These are phyloP conservation scores for Symbiodinium pilosum DNA, from an alignment of 73 alveolate genomes.

Conservation along the genomic window DNA sequence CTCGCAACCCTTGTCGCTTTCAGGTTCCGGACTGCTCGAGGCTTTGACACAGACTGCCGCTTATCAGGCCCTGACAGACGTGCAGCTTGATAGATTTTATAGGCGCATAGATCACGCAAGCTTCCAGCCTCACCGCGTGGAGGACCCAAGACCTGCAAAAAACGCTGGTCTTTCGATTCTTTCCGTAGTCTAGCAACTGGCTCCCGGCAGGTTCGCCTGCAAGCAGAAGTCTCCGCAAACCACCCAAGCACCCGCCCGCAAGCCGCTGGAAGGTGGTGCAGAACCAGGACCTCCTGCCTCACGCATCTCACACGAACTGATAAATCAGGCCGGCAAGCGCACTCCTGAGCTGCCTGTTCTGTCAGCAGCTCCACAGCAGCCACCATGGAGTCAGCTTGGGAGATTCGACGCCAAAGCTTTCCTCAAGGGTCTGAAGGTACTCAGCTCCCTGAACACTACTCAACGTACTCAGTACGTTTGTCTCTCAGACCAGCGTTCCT, in stretches of 20 bases:
- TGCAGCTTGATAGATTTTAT: not conserved
- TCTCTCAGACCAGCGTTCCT: too few relatives aligned
- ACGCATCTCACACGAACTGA: not conserved
- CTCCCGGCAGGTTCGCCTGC: not conserved
- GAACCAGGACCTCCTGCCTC: conserved; percentile 84
- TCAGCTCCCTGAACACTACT: not conserved
- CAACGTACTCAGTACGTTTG: not conserved
- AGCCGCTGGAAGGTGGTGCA: conserved; percentile 34
- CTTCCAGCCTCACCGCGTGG: conserved; percentile 37
- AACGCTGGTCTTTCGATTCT: not conserved
- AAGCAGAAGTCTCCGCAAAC: conserved; percentile 37
- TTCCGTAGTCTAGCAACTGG: too few relatives aligned
- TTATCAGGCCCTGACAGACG: conserved; percentile 27
- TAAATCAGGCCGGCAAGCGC: not conserved
- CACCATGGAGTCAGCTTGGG: not conserved
- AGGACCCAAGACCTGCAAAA: conserved; percentile 47
- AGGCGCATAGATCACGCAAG: not conserved
- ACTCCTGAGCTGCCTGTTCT: conserved; percentile 91
- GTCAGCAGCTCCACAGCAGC: conserved; percentile 86
- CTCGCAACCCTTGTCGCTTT: too few relatives aligned
- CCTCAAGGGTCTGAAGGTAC: not conserved
- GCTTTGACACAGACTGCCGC: conserved; percentile 78
- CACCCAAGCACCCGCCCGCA: conserved; percentile 77
- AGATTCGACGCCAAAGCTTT: conserved; percentile 53
- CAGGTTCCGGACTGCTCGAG: conserved; percentile 38